Conservation (phyloP, 169 alveolate genomes). For the Cryptosporidium meleagridis region DNA sequence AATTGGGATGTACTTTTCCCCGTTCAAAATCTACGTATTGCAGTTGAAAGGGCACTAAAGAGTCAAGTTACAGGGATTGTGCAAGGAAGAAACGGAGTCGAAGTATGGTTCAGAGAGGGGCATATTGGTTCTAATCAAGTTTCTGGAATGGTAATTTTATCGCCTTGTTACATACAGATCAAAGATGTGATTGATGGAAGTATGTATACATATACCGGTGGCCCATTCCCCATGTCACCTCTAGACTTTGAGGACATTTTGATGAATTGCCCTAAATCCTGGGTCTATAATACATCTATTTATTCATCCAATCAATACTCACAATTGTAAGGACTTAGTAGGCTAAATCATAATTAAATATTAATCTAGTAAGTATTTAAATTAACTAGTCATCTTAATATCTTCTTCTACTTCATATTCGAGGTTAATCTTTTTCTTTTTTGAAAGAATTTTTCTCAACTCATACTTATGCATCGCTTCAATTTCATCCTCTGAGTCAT, state of each 20-base stretch:
- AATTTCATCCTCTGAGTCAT: slow-evolving; percentile 75
- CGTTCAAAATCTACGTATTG: slow-evolving; percentile 40
- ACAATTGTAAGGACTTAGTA: not conserved
- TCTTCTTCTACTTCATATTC: slow-evolving; percentile 75
- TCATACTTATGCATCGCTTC: slow-evolving; percentile 75
- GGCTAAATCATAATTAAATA: not conserved
- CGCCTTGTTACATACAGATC: slow-evolving; percentile 63
- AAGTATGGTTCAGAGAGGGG: slow-evolving; percentile 70
- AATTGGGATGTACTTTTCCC: slow-evolving; percentile 64
- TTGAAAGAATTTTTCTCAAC: slow-evolving; percentile 21
- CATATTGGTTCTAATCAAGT: slow-evolving; percentile 63
- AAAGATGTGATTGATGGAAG: slow-evolving; percentile 75
- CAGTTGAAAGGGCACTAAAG: slow-evolving; percentile 63
- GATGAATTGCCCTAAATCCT: slow-evolving; percentile 63
- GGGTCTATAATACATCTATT: slow-evolving; percentile 50
- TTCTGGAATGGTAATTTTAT: slow-evolving; percentile 61
- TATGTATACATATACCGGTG: slow-evolving; percentile 69
- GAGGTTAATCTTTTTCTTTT: slow-evolving; percentile 64
- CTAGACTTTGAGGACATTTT: slow-evolving; percentile 55
- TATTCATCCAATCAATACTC: slow-evolving; percentile 19
- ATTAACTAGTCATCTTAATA: not conserved
- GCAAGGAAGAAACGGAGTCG: slow-evolving; percentile 45
- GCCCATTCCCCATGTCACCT: slow-evolving; percentile 66
- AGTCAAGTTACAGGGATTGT: slow-evolving; percentile 73
- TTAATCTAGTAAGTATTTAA: not conserved